Evolutionary conservation across 768 basidiomycete genomes (phyloP).

Genomic region (Hygrophoropsis aurantiaca): DNA sequence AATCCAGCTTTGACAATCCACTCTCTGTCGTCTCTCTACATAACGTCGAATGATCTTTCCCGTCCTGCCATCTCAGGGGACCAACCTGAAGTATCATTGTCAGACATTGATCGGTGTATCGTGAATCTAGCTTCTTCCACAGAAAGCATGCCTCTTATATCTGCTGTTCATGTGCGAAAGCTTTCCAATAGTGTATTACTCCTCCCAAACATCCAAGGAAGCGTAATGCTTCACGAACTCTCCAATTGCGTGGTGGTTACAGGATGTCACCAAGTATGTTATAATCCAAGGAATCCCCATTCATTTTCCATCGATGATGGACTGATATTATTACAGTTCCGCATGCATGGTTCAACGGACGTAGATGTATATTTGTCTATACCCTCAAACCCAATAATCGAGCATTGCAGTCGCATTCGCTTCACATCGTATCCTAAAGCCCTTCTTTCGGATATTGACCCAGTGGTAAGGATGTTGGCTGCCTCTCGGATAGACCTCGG

Average conservation of each 20-base stretch:
- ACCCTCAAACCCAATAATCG: slow-evolving; percentile 76
- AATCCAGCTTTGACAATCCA: slow-evolving; percentile 32
- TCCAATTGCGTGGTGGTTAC: slow-evolving; percentile 62
- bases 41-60: slow-evolving; percentile 36
- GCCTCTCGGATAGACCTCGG: not conserved
- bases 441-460: slow-evolving; percentile 18
- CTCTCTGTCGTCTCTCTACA: slow-evolving; percentile 43
- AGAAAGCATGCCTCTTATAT: slow-evolving; percentile 29
- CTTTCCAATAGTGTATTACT: slow-evolving; percentile 63
- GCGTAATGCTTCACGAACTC: slow-evolving; percentile 69
- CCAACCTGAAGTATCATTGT: slow-evolving; percentile 59
- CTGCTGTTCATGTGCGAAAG: slow-evolving; percentile 65
- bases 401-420: slow-evolving; percentile 61
- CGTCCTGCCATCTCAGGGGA: slow-evolving; percentile 38
- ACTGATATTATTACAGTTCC: slow-evolving; percentile 53
- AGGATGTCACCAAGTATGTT: slow-evolving; percentile 77
- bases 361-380: slow-evolving; percentile 69
- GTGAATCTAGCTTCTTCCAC: slow-evolving; percentile 56
- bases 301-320: not conserved
- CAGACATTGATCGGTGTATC: slow-evolving; percentile 66
- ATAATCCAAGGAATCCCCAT: not conserved
- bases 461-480: slow-evolving; percentile 10
- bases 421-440: slow-evolving; percentile 63
- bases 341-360: slow-evolving; percentile 74
- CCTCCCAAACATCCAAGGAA: slow-evolving; percentile 65